Evolutionary conservation across 495 filamentous ascomycete genomes (phyloP).

Genomic region (Aspergillus sparsus): DNA sequence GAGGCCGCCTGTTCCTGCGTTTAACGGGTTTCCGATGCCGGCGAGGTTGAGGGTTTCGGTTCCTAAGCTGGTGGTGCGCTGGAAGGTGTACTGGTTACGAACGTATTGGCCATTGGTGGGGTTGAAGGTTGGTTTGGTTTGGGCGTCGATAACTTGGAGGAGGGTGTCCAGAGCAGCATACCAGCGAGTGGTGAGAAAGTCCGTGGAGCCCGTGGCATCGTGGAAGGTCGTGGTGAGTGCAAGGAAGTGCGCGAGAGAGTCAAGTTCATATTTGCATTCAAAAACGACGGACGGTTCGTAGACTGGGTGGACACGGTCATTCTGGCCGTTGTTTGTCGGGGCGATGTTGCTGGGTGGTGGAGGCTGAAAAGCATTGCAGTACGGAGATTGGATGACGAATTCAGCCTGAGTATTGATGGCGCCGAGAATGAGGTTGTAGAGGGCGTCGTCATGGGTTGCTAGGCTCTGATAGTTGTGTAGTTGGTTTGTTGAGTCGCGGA

Average conservation of each 20-base stretch:
- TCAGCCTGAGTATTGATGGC: slow-evolving; percentile 97
- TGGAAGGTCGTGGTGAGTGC: slow-evolving; percentile 83
- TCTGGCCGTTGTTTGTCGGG: slow-evolving; percentile 70
- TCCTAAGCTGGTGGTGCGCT: slow-evolving; percentile 72
- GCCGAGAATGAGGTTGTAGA: slow-evolving; percentile 81
- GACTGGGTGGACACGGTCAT: slow-evolving; percentile 79
- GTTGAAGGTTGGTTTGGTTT: slow-evolving; percentile 79
- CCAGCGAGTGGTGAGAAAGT: slow-evolving; percentile 79
- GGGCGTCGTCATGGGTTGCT: slow-evolving; percentile 71
- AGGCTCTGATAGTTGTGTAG: slow-evolving; percentile 84
- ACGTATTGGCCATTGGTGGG: slow-evolving; percentile 58
- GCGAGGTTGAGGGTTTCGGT: slow-evolving; percentile 86
- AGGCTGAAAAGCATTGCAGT: slow-evolving; percentile 98
- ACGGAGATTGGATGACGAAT: slow-evolving; percentile 90
- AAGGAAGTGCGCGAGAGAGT: slow-evolving; percentile 92
- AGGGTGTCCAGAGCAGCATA: slow-evolving; percentile 75
- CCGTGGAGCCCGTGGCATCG: slow-evolving; percentile 71
- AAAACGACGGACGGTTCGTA: slow-evolving; percentile 86
- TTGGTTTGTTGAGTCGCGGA: slow-evolving; percentile 97
- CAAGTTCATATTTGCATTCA: slow-evolving; percentile 98
- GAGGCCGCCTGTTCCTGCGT: slow-evolving; percentile 71
- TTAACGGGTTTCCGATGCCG: slow-evolving; percentile 89
- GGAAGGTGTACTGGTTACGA: slow-evolving; percentile 82
- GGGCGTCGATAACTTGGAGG: slow-evolving; percentile 70
- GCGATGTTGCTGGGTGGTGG: slow-evolving; percentile 75